Evolutionary conservation across 2,329 filamentous ascomycete species (phyloP).

Genomic region (Cladosporium cucumerinum): DNA sequence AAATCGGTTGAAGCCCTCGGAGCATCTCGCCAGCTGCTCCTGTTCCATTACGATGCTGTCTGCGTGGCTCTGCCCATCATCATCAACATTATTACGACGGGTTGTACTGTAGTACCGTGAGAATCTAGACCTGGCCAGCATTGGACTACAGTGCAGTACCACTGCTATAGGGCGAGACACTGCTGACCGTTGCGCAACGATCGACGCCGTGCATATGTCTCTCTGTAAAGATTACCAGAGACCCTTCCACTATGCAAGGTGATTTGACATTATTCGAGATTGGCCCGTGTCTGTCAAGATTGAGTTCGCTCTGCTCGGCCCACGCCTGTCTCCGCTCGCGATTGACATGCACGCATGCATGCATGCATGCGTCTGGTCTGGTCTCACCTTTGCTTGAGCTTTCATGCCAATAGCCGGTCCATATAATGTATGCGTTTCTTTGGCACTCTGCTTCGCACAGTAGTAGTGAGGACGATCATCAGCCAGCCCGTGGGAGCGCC

Average conservation of each 20-base stretch:
- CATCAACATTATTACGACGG: neutral
- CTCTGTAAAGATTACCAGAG: neutral
- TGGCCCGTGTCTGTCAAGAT: neutral
- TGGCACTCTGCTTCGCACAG: neutral
- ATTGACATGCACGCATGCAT: neutral
- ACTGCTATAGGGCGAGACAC: constrained; percentile 3
- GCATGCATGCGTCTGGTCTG: neutral
- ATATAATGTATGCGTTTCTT: neutral
- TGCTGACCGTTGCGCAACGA: neutral
- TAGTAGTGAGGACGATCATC: neutral
- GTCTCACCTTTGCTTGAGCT: constrained; percentile 8
- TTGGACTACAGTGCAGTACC: neutral
- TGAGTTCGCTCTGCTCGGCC: constrained; percentile 8
- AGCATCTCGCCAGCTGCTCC: neutral
- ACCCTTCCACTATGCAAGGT: neutral
- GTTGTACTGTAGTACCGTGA: neutral
- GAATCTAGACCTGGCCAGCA: neutral
- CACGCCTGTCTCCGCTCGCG: constrained; percentile 1
- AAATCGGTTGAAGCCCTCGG: neutral
- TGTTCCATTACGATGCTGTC: neutral
- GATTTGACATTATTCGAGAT: neutral
- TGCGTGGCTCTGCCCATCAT: neutral
- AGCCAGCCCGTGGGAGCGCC: neutral
- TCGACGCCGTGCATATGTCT: neutral
- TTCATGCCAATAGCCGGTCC: neutral